phyloP scores from a whole-genome alignment of 768 basidiomycete species.

The Lentinus brumalis region DNA sequence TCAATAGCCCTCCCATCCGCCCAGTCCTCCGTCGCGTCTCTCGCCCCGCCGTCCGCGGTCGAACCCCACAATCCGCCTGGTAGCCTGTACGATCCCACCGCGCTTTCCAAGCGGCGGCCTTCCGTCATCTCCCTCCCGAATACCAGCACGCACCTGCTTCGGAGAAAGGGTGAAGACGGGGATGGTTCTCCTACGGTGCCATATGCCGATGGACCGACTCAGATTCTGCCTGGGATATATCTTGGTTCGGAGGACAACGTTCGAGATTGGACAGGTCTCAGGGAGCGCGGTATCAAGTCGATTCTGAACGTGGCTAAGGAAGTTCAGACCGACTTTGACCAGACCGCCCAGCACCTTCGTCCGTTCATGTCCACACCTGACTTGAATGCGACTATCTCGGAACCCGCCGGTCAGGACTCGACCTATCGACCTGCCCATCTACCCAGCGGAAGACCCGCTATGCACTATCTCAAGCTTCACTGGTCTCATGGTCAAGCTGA shows the following conservation, averaged over 20 bases:
- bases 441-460: slow-evolving; percentile 68
- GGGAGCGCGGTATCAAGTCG: slow-evolving; percentile 72
- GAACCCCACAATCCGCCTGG: slow-evolving; percentile 33
- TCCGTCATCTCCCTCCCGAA: slow-evolving; percentile 73
- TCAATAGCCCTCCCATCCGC: slow-evolving; percentile 69
- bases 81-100: slow-evolving; percentile 26
- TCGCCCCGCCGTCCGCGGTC: slow-evolving; percentile 38
- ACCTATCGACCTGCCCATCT: slow-evolving; percentile 71
- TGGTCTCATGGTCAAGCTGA: slow-evolving; percentile 97
- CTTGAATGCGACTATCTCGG: slow-evolving; percentile 41
- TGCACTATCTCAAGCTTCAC: slow-evolving; percentile 86
- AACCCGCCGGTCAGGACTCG: slow-evolving; percentile 34
- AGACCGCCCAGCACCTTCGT: slow-evolving; percentile 50
- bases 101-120: slow-evolving; percentile 52
- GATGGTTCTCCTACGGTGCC: slow-evolving; percentile 58
- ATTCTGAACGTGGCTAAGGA: slow-evolving; percentile 95
- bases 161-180: slow-evolving; percentile 64
- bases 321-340: slow-evolving; percentile 72
- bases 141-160: slow-evolving; percentile 53
- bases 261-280: slow-evolving; percentile 72
- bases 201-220: slow-evolving; percentile 79
- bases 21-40: slow-evolving; percentile 57
- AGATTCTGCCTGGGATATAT: slow-evolving; percentile 86
- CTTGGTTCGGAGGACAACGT: slow-evolving; percentile 93
- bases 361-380: slow-evolving; percentile 71